phyloP scores from a whole-genome alignment of 768 basidiomycete genomes.

The Collybia sordida region DNA sequence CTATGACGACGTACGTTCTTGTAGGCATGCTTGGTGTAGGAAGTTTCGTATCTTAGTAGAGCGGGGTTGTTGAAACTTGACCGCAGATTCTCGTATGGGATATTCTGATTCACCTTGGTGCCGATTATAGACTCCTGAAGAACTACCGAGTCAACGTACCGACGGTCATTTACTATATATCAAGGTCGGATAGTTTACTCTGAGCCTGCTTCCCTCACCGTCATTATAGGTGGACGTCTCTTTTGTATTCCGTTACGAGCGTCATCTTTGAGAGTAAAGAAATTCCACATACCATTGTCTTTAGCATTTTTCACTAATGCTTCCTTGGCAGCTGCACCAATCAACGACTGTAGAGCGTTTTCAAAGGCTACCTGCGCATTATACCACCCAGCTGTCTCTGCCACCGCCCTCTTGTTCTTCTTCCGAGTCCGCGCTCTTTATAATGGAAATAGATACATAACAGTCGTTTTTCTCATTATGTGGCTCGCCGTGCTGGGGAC shows the following conservation, averaged over 20 bases:
- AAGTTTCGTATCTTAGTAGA: background rate
- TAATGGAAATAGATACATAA: background rate
- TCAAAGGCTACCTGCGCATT: background rate
- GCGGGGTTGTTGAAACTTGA: background rate
- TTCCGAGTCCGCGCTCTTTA: constrained; percentile 2
- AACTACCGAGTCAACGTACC: background rate
- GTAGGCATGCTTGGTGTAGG: background rate
- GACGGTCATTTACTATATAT: constrained; percentile 3
- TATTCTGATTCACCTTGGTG: background rate
- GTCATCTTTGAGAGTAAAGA: constrained; percentile 1
- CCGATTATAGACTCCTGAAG: constrained; percentile 1
- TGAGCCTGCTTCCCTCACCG: background rate
- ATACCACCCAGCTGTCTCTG: background rate
- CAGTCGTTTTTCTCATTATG: background rate
- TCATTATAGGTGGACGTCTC: background rate
- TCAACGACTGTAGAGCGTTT: background rate
- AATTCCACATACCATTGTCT: background rate
- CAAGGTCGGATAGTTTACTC: background rate
- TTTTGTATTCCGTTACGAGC: background rate
- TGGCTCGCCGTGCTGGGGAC: background rate
- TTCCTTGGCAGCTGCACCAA: background rate
- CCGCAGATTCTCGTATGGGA: constrained; percentile 6
- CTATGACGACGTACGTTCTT: background rate
- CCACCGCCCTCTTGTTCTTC: constrained; percentile 2
- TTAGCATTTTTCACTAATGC: background rate